Evolutionary conservation across 306 rosid species (phyloP), one percentile per base, ranked within the genome.

Genomic region (Rubus parviflorus): DNA sequence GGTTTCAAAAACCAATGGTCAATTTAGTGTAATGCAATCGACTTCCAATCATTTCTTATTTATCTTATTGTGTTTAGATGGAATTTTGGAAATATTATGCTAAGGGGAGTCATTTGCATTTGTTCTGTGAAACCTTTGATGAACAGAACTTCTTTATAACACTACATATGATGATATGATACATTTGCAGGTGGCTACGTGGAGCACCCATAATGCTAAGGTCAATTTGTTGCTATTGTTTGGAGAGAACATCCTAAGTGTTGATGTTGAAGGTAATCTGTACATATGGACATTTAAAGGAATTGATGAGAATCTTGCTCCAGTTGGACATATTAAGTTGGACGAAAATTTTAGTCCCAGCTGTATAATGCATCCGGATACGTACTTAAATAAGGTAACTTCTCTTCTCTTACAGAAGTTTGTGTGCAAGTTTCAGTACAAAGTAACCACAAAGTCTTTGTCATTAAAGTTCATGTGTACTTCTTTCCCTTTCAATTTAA

Each of bases 301-400:
- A 77, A 73, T 82, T 78, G 89, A 83, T 5, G 81, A 87, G 79
- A 87, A 82, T 80, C 88, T 72, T 49, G 81, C 84, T 74, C 92
- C 97, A 0, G 62, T 82, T 75, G 91, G 85, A 20, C 95, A 89
- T 79, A 77, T 95, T 53, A 45, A 38, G 80, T 72, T 95, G 16
- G 92, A 79, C 38, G 79, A 71, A 12, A 79, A 86, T 56, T 87
- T 92, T 74, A 86, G 47, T 67, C 92, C 97, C 57, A 87, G 85
- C 77, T 90, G 93, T 83, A 73, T 92, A 81, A 80, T 89, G 84
- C 98, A 95, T 86, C 98, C 98, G 1, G 98, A 95, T 79, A 92
- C 98, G 63, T 92, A 92, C 81, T 83, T 95, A 20, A 95, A 95
- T 73, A 95, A 95, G 94, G 98, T 94, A 76, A 79, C n/a, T 49